Evolutionary conservation across 2,329 filamentous ascomycete species (phyloP).

Genomic region (Fusarium agapanthi): DNA sequence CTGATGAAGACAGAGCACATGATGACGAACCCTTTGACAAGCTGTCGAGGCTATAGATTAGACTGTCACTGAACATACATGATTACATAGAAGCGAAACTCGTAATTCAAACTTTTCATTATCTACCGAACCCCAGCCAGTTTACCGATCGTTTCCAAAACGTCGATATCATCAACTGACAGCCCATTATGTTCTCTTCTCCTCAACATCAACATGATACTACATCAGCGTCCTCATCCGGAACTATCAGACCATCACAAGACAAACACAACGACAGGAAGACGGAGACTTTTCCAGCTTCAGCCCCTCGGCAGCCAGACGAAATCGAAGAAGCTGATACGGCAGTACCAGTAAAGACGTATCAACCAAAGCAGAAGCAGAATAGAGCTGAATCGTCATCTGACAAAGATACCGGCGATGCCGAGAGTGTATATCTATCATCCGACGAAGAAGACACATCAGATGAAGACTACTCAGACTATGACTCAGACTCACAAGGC

Average conservation of each 20-base stretch:
- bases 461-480: constrained; percentile 25
- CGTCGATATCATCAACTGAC: neutral
- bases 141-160: neutral
- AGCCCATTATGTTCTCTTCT: constrained; percentile 12
- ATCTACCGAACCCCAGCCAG: neutral
- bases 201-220: constrained; percentile 5
- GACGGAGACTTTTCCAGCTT: neutral
- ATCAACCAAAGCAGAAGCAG: constrained; percentile 1
- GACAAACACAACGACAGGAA: neutral
- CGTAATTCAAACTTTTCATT: neutral
- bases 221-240: constrained; percentile 5
- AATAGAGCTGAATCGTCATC: constrained; percentile 19
- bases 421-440: constrained; percentile 36
- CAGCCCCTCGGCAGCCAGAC: constrained; percentile 18
- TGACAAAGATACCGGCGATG: constrained; percentile 14
- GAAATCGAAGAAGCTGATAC: constrained; percentile 32
- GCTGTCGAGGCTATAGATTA: neutral
- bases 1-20: constrained; percentile 21
- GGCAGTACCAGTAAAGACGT: neutral
- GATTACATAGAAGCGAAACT: neutral
- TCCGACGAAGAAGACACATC: constrained; percentile 25
- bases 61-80: neutral
- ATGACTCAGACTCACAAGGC: constrained; percentile 18
- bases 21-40: constrained; percentile 34
- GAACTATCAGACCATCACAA: neutral